These are phyloP conservation scores for Phaeosphaeriaceae sp. DNA, from an alignment of 2,329 filamentous ascomycete genomes.

Conservation along the genomic window DNA sequence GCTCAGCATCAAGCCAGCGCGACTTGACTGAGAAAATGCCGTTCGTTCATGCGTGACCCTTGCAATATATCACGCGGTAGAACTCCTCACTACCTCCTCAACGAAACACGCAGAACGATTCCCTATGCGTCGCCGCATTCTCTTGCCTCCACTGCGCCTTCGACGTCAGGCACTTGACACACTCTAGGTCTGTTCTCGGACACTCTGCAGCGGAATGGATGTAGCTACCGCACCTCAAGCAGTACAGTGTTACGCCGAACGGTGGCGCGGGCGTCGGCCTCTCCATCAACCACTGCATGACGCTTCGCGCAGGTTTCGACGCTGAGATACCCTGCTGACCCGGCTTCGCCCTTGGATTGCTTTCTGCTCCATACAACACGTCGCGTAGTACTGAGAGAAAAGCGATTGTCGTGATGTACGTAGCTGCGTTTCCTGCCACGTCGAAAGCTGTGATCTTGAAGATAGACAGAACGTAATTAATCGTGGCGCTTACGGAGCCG, in stretches of 20 bases:
- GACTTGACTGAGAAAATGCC: no score
- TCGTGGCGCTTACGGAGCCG: neutral
- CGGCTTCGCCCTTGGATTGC: conserved; percentile 13
- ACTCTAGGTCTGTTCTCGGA: conserved; percentile 8
- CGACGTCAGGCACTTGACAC: conserved; percentile 9
- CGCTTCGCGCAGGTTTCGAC: conserved; percentile 9
- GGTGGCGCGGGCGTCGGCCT: conserved; percentile 21
- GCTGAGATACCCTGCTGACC: conserved; percentile 15
- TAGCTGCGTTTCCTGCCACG: conserved; percentile 14
- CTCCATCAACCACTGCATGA: conserved; percentile 19
- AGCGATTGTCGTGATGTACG: conserved; percentile 20
- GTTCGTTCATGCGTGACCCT: no score
- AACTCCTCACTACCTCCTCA: conserved; percentile 29
- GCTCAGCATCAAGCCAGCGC: no score
- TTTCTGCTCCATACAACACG: conserved; percentile 8
- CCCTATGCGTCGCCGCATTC: conserved; percentile 17
- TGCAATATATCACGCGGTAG: neutral
- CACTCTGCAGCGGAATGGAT: conserved; percentile 11
- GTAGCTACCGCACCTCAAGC: conserved; percentile 13
- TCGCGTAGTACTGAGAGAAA: conserved; percentile 16
- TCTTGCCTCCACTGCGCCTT: conserved; percentile 11
- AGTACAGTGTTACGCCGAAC: conserved; percentile 13
- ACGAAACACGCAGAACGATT: conserved; percentile 9
- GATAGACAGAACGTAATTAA: conserved; percentile 12
- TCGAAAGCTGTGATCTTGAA: conserved; percentile 8